These are phyloP conservation scores for Dothidotthia symphoricarpi DNA, from an alignment of 2,329 filamentous ascomycete genomes.

Conservation along the genomic window DNA sequence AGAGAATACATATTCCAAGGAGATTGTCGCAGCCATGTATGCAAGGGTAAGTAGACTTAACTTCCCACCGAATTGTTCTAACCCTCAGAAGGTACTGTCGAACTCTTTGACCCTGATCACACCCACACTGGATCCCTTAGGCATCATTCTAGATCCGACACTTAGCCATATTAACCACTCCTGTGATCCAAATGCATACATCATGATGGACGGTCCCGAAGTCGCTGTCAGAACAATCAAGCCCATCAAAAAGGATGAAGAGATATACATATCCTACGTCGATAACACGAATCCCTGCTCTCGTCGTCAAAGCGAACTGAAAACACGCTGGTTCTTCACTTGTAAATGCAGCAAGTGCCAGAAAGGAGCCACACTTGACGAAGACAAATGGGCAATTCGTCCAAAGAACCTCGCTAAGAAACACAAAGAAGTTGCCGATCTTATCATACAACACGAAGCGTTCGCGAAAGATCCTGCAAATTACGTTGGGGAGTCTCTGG, in stretches of 20 bases:
- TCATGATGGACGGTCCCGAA: conserved; percentile 56
- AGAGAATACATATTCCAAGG: conserved; percentile 41
- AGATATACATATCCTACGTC: conserved; percentile 63
- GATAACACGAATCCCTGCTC: conserved; percentile 55
- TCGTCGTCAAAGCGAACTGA: conserved; percentile 54
- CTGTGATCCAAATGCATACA: conserved; percentile 59
- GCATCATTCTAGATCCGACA: conserved; percentile 58
- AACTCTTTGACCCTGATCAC: conserved; percentile 60
- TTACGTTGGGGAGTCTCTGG: conserved; percentile 22
- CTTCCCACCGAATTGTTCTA: conserved; percentile 16
- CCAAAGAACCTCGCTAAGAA: conserved; percentile 27
- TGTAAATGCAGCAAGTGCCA: conserved; percentile 57
- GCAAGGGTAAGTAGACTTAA: conserved; percentile 40
- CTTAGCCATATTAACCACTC: conserved; percentile 60
- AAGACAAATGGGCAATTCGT: conserved; percentile 45
- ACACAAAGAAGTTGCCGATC: conserved; percentile 23
- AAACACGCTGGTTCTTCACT: conserved; percentile 57
- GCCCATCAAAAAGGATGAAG: conserved; percentile 54
- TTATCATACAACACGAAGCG: conserved; percentile 14
- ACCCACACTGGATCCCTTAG: conserved; percentile 57
- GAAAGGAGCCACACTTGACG: conserved; percentile 32
- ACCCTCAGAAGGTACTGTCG: conserved; percentile 45
- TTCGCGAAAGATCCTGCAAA: conserved; percentile 22
- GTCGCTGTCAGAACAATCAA: conserved; percentile 53
- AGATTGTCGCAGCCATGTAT: conserved; percentile 47